A percentile compares a stretch with the other conserved stretches of the same genome.
phyloP scores from a whole-genome alignment of 2,329 filamentous ascomycete species.

The Paraphaeosphaeria sporulosa region DNA sequence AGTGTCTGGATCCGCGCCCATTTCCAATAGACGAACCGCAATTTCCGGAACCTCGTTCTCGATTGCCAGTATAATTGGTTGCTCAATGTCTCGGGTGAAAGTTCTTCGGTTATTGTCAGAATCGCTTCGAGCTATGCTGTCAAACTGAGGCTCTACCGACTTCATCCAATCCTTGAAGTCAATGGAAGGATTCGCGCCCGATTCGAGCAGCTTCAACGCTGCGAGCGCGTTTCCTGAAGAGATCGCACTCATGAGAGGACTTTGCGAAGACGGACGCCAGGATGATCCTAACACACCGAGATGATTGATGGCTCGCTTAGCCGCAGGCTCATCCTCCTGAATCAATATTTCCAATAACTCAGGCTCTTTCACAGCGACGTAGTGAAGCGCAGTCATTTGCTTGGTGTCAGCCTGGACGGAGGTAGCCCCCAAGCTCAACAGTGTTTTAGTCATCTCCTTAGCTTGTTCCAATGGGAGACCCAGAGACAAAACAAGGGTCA shows the following conservation, averaged over 20 bases:
- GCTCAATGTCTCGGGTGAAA: slow-evolving; percentile 61
- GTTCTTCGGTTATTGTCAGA: slow-evolving; percentile 58
- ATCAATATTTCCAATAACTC: slow-evolving; percentile 55
- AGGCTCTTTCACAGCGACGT: slow-evolving; percentile 64
- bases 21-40: slow-evolving; percentile 66
- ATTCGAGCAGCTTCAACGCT: slow-evolving; percentile 67
- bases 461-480: slow-evolving; percentile 69
- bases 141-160: slow-evolving; percentile 56
- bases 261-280: slow-evolving; percentile 50
- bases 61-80: slow-evolving; percentile 72
- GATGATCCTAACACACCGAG: slow-evolving; percentile 54
- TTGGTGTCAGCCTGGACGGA: slow-evolving; percentile 74
- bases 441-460: slow-evolving; percentile 67
- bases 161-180: slow-evolving; percentile 72
- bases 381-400: slow-evolving; percentile 71
- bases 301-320: slow-evolving; percentile 72
- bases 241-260: slow-evolving; percentile 68
- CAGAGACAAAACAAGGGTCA: slow-evolving; percentile 74
- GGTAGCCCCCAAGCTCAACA: slow-evolving; percentile 76
- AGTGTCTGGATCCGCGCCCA: slow-evolving; percentile 71
- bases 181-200: slow-evolving; percentile 67
- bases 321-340: slow-evolving; percentile 65
- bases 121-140: slow-evolving; percentile 44
- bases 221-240: slow-evolving; percentile 59
- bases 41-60: slow-evolving; percentile 60